Percentiles rank a stretch among this genome's conserved stretches.
Evolutionary conservation across 163 green algal genomes (phyloP).

Genomic region (Chlorella variabilis): DNA sequence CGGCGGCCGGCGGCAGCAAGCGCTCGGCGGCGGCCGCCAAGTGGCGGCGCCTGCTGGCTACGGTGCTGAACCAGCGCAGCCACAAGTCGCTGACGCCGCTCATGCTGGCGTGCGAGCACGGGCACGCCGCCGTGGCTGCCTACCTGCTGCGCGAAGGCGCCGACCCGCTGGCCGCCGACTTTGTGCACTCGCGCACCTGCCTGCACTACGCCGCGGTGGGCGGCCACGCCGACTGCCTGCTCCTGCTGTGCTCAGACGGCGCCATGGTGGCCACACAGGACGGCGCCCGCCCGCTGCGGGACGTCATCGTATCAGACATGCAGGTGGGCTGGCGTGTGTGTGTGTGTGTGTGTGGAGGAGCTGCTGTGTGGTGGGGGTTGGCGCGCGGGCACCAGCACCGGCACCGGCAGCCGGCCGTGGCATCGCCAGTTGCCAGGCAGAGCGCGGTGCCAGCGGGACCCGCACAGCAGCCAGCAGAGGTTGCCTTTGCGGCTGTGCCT

Average conservation of each 20-base stretch:
- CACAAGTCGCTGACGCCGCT: conserved; percentile 55
- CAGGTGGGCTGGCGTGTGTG: too few species aligned
- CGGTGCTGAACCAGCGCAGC: conserved; percentile 53
- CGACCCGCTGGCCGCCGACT: conserved; percentile 56
- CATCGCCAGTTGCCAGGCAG: too few species aligned
- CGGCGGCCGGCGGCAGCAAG: neutral
- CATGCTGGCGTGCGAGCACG: conserved; percentile 63
- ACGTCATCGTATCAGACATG: conserved; percentile 58
- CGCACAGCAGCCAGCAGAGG: too few species aligned
- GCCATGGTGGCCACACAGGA: conserved; percentile 37
- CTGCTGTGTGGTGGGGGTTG: too few species aligned
- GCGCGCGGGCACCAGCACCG: too few species aligned
- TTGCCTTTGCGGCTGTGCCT: too few species aligned
- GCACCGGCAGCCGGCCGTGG: too few species aligned
- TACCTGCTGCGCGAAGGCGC: conserved; percentile 60
- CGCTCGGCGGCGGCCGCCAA: neutral
- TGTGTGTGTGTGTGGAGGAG: too few species aligned
- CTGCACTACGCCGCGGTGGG: conserved; percentile 62
- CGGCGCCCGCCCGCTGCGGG: conserved; percentile 36
- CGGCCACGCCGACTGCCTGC: conserved; percentile 48
- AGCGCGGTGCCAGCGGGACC: too few species aligned
- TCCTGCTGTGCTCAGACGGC: conserved; percentile 48
- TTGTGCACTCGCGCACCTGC: conserved; percentile 42
- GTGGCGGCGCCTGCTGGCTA: conserved; percentile 31
- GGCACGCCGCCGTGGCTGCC: conserved; percentile 45